Base-by-base conservation (phyloP, 2,329 filamentous ascomycete genomes). In the Paraconiothyrium brasiliense region DNA sequence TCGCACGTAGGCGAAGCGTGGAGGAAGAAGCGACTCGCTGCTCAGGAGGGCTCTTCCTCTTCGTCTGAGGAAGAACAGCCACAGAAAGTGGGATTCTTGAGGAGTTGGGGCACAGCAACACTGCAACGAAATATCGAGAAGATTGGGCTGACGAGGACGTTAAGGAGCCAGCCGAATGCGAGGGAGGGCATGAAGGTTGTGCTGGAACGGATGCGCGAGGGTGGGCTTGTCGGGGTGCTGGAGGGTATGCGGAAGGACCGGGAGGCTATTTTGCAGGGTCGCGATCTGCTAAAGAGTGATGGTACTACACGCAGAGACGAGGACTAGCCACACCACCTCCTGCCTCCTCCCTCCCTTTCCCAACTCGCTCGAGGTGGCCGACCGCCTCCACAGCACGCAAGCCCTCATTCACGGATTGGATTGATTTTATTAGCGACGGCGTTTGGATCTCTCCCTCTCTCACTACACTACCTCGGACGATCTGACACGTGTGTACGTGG, bases 161-260 rank as follows among this genome's bases (percentile, higher is more conserved):
- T 90, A 67, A 90, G 91, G 70, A 91, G 92, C 74, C 85, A 94
- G 70, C 89, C 90, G 55, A 94, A 94, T 81, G 92, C 91, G 68
- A 88, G 90, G 54, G 90, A 94, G 76, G 92, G 92, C 52, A 94
- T 95, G 92, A 89, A 87, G 59, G 87, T 94, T 41, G 92, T 95
- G 9, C 83, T 95, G 24, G 90, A 93, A 78, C 84, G 92, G 51
- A 77, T 92, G 73, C 82, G 90, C 57, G 82, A 84, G 60, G 89
- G 89, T 43, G 90, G 90, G 0, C 80, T 92, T 20, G 87, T 90
- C 16, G 89, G 79, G 24, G 90, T 91, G n/a, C 79, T 92, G 34
- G 89, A 91, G 66, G 89, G 88, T 32, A 91, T 91, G 89, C 82
- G 87, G 55, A 81, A 83, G 68, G 89, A 91, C 71, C 82, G 85